Evolutionary conservation across 768 basidiomycete species (phyloP), one percentile per base, ranked within the genome.

Genomic region (Vararia minispora): DNA sequence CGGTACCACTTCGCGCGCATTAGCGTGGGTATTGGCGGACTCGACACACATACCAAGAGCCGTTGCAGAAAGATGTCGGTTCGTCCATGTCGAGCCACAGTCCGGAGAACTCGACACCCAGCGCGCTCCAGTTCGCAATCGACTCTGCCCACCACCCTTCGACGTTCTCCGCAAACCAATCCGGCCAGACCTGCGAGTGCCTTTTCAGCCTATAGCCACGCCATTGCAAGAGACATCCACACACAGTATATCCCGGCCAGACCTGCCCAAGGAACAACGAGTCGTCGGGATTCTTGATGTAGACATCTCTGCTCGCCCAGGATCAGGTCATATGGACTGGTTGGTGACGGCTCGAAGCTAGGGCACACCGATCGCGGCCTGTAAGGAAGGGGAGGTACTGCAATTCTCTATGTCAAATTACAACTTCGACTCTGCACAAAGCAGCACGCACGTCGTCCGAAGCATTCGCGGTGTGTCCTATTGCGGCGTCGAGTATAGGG

Each of bases 51-150:
- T 42, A 71, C 71, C 76, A 76, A 2, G 72, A 76, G 6, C 70
- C 62, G 37, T 68, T 64, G 50, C 74, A 78, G 56, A 80, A 79
- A 2, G 71, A 74, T 10, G 67, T 71, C n/a, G 66, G 56, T 40
- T 78, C 77, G 40, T 79, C 77, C 74, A 77, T 76, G 51, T 78
- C 72, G 1, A 77, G 58, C 78, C 78, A 81, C 28, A 79, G 65
- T 1, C 75, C 76, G 23, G 68, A 68, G 45, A 70, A 74, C 11
- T 68, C 55, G n/a, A 80, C 59, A 0, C 70, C 74, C 0, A 47
- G 41, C 1, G 58, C 41, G 12, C 58, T 65, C 74, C 72, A 76
- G 46, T 75, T 76, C 33, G 30, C 47, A 40, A 78, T 53, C 4
- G 67, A 68, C 25, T 78, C 72, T 0, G 70, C 71, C 79, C 78